Evolutionary conservation across 108 stramenopile species (phyloP).

Genomic region (Nitzschia sp.): DNA sequence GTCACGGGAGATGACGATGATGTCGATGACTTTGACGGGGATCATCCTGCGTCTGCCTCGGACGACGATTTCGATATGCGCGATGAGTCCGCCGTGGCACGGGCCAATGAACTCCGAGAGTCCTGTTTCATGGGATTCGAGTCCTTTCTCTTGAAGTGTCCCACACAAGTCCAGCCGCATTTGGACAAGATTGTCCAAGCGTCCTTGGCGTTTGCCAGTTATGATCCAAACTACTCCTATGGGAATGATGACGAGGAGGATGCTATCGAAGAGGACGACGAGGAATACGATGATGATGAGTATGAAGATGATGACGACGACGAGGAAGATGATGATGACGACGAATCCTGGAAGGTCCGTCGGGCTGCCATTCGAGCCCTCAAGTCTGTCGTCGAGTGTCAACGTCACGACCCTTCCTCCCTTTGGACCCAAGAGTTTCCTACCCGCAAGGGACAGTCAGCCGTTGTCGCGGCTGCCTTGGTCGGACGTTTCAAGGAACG

Average conservation of each 20-base stretch:
- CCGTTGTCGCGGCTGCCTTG: constrained; percentile 72
- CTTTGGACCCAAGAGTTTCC: constrained; percentile 65
- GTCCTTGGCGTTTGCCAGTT: constrained; percentile 86
- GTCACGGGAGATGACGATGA: constrained; percentile 74
- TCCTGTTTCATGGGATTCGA: constrained; percentile 96
- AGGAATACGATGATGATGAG: constrained; percentile 75
- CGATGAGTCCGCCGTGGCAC: constrained; percentile 53
- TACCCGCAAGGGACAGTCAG: constrained; percentile 53
- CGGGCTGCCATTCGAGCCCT: constrained; percentile 79
- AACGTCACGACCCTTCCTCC: constrained; percentile 66
- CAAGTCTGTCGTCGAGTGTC: constrained; percentile 65
- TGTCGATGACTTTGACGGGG: constrained; percentile 55
- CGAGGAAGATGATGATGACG: constrained; percentile 85
- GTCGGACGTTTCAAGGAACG: constrained; percentile 93
- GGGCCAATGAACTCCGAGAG: constrained; percentile 91
- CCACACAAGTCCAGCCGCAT: constrained; percentile 90
- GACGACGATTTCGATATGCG: constrained; percentile 38
- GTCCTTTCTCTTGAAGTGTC: constrained; percentile 91
- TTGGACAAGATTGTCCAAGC: constrained; percentile 74
- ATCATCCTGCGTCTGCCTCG: constrained; percentile 40
- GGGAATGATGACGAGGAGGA: constrained; percentile 85
- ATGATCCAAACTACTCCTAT: constrained; percentile 97
- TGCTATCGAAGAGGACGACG: constrained; percentile 46
- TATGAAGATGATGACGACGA: constrained; percentile 78
- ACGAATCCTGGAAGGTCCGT: constrained; percentile 97